Evolutionary conservation across 2,329 filamentous ascomycete species (phyloP), one percentile per base, ranked within the genome.

Genomic region (Metarhizium guizhouense): DNA sequence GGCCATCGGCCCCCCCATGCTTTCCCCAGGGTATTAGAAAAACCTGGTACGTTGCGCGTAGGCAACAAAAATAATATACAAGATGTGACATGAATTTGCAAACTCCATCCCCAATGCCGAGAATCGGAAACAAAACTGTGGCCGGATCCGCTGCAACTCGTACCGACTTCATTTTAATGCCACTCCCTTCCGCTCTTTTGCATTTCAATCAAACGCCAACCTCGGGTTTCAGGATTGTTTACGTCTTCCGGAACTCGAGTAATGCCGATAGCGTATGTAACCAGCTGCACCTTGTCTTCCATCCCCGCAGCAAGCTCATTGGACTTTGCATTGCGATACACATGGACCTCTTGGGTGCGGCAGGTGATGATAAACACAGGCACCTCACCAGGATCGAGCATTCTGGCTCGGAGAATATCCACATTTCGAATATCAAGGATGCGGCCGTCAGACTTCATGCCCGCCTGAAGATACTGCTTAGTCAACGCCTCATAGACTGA

Each of bases 221-320:
- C 94, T 67, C 92, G 83, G 11, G 94, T 99, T 76, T 99, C 94
- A 2, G 91, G 89, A 72, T 99, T 97, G 77, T 86, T 93, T 63
- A 97, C 93, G 64, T 99, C 94, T 69, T 99, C 94, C 2, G 94
- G 86, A 58, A 95, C 85, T 61, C 94, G 81, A 3, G 94, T 99
- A 58, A 99, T 88, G 64, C 94, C 94, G 63, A 99, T 97, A 60
- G 93, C 94, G 68, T 99, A 99, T 2, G 94, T 97, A 62, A 99
- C 94, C 63, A 96, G 85, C 74, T 99, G 94, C 29, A 99, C 94
- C 75, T 92, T 95, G 74, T 99, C 94, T 73, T 99, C 94, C 91
- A 96, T 97, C 47, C 94, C 94, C 13, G 93, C 93, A 3, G 93
- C 92, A 51, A 99, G 82, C 71, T 96, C 80, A 60, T 86, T 86